A percentile compares a stretch with the other conserved stretches of the same genome.
Evolutionary conservation across 305 asterid genomes (phyloP).

Genomic region (Monarda citriodora): DNA sequence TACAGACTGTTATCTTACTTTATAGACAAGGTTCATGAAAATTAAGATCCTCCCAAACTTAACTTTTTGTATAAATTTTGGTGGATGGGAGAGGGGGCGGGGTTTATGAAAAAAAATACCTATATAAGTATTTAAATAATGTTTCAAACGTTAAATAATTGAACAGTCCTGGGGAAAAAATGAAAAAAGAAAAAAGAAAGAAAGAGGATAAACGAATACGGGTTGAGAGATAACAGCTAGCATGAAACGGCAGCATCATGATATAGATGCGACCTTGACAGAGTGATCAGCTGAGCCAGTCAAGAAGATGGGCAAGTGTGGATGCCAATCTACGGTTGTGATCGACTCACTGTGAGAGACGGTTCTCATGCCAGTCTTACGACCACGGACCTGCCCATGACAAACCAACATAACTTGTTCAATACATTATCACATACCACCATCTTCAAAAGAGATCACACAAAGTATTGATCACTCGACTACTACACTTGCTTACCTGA

Average conservation of each 20-base stretch:
- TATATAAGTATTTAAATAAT: background rate
- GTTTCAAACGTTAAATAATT: background rate
- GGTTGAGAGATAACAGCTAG: background rate
- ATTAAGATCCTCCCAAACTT: no score
- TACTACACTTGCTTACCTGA: constrained; percentile 44
- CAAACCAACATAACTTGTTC: constrained; percentile 1
- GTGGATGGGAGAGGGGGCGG: no score
- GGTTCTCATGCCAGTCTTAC: constrained; percentile 60
- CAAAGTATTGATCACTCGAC: background rate
- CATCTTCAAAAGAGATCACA: background rate
- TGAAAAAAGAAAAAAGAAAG: background rate
- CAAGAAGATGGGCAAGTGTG: constrained; percentile 79
- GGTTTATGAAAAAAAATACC: no score
- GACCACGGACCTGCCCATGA: constrained; percentile 60
- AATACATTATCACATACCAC: background rate
- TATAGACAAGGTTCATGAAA: no score
- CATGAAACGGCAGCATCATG: constrained; percentile 30
- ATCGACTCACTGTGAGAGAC: constrained; percentile 71
- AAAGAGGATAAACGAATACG: background rate
- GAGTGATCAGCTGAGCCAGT: constrained; percentile 98
- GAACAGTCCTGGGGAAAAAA: no score
- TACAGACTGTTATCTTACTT: no score
- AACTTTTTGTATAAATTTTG: no score
- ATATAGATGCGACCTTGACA: constrained; percentile 71
- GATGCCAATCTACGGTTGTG: constrained; percentile 99